Base-by-base conservation (phyloP, 176 grass and related monocot genomes). In the Secale cereale region DNA sequence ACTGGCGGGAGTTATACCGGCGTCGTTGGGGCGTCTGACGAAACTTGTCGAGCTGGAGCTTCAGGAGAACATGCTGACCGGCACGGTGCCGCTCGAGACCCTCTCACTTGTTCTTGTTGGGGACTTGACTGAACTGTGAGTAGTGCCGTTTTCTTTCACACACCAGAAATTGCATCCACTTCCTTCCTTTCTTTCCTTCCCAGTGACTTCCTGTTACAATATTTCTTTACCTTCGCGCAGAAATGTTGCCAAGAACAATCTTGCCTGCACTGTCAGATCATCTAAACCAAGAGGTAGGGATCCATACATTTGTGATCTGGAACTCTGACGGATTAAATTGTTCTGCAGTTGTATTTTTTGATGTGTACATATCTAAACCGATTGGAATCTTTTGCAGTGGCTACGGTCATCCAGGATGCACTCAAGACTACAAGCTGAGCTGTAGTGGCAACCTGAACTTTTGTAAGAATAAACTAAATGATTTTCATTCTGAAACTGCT, bases 61-160 rank as follows among this genome's bases (percentile, higher is more conserved):
- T 29, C 64, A 90, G 15, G 28, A 78, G 56, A 90, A 90, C 22
- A 45, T 0, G 52, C 31, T 90, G 31, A 41, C 83, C 1, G 79
- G 83, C 17, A 78, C 10, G 5, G 56, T 86, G 59, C 88, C 88
- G 0, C 2, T 61, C 32, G 79, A 90, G 40, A 7, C 86, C 31
- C 88, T 90, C 29, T 82, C 72, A 3, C 83, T 90, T 65, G 41
- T 72, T 10, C 3, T 86, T 31, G 3, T 5, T 17, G 79, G 83
- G 0, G 70, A 90, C 73, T 77, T 89, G 78, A 17, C 70, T 7
- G 88, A 89, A 5, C 22, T 89, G 88, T 89, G 62, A 61, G 81
- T 89, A 65, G 10, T 41, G 1, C 14, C 11, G 25, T 64, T 83
- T n/a, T 10, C 19, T 71, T 59, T 12, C n/a, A n/a, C n/a, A 20